Evolutionary conservation across 352 stramenopile genomes (phyloP).

Genomic region (Aphanomyces stellatus): DNA sequence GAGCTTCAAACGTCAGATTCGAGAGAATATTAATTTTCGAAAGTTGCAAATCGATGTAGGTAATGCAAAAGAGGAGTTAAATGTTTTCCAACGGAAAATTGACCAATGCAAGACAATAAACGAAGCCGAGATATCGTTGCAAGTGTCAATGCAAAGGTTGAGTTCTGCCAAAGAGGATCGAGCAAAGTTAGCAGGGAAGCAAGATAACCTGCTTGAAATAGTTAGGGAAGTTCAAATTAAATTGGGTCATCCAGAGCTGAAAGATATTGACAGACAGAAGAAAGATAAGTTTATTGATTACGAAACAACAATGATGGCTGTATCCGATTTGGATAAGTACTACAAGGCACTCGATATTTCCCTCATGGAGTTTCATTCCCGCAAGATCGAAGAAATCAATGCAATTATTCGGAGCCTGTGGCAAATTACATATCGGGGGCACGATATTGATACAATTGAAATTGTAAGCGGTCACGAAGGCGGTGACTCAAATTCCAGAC

Average conservation of each 20-base stretch:
- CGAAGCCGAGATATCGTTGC: slow-evolving; percentile 43
- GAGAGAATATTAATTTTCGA: slow-evolving; percentile 70
- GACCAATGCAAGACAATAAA: slow-evolving; percentile 35
- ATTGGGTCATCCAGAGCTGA: slow-evolving; percentile 63
- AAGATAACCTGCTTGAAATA: slow-evolving; percentile 41
- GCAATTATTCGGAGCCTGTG: slow-evolving; percentile 97
- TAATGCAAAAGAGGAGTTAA: slow-evolving; percentile 28
- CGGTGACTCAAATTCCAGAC: slow-evolving; percentile 33
- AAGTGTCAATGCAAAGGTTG: slow-evolving; percentile 26
- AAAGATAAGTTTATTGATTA: slow-evolving; percentile 92
- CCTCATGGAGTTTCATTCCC: slow-evolving; percentile 95
- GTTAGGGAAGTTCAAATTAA: slow-evolving; percentile 59
- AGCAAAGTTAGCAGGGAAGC: slow-evolving; percentile 37
- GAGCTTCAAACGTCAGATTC: slow-evolving; percentile 56
- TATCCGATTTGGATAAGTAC: slow-evolving; percentile 97
- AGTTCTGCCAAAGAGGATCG: slow-evolving; percentile 29
- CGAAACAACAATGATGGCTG: slow-evolving; percentile 93
- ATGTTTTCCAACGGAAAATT: slow-evolving; percentile 37
- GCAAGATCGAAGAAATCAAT: slow-evolving; percentile 99
- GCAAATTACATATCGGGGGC: slow-evolving; percentile 98
- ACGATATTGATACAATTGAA: slow-evolving; percentile 99
- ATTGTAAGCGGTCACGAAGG: slow-evolving; percentile 89
- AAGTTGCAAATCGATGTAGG: slow-evolving; percentile 41
- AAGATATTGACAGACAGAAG: slow-evolving; percentile 91
- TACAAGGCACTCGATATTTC: slow-evolving; percentile 93